Evolutionary conservation across 768 basidiomycete genomes (phyloP).

Genomic region (Pisolithus marmoratus): DNA sequence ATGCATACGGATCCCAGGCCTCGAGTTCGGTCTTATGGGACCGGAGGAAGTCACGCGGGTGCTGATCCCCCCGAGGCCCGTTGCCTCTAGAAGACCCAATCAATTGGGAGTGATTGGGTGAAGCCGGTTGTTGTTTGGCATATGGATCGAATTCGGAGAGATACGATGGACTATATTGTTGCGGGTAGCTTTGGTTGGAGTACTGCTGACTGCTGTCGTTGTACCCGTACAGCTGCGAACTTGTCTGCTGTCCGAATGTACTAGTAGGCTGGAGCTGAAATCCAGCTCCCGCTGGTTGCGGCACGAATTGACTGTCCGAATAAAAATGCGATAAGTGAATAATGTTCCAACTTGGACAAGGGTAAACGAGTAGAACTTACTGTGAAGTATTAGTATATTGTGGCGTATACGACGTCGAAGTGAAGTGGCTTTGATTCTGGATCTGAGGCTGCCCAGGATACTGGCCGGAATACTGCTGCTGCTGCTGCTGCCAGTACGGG

Average conservation of each 20-base stretch:
- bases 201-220: constrained; percentile 24
- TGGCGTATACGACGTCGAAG: constrained; percentile 16
- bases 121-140: constrained; percentile 16
- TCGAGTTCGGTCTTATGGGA: constrained; percentile 64
- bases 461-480: constrained; percentile 10
- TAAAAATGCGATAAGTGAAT: neutral
- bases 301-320: constrained; percentile 20
- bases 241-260: constrained; percentile 50
- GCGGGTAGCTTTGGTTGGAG: constrained; percentile 22
- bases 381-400: constrained; percentile 16
- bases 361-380: neutral
- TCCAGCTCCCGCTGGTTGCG: constrained; percentile 26
- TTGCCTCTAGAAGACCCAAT: constrained; percentile 1
- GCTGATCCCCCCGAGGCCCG: constrained; percentile 33
- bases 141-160: constrained; percentile 40
- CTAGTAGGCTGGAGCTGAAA: constrained; percentile 56
- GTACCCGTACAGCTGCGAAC: constrained; percentile 22
- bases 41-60: constrained; percentile 67
- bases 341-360: neutral
- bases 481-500: constrained; percentile 30
- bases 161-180: constrained; percentile 20
- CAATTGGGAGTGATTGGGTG: constrained; percentile 1
- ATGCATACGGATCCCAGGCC: constrained; percentile 61
- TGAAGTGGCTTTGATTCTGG: constrained; percentile 17
- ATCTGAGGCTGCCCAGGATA: constrained; percentile 18